Evolutionary conservation across 768 basidiomycete species (phyloP).

Genomic region (Rhizopogon vulgaris): DNA sequence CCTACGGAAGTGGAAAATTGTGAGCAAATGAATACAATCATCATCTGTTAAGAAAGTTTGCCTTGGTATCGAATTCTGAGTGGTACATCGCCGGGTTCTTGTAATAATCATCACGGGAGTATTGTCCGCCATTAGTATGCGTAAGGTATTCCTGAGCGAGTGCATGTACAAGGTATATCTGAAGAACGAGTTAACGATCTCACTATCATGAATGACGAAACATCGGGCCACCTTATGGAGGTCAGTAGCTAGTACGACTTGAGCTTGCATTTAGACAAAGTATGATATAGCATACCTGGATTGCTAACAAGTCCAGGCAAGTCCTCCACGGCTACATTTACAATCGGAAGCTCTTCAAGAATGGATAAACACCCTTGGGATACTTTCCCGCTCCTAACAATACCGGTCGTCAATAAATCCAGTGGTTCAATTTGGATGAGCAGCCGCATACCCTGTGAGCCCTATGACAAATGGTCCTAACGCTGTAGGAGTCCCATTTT

Average conservation of each 20-base stretch:
- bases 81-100: slow-evolving; percentile 56
- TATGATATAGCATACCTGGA: slow-evolving; percentile 33
- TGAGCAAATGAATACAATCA: not conserved
- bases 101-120: slow-evolving; percentile 69
- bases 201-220: not conserved
- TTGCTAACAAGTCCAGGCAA: slow-evolving; percentile 50
- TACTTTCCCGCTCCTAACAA: slow-evolving; percentile 70
- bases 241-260: slow-evolving; percentile 38
- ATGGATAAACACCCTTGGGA: slow-evolving; percentile 72
- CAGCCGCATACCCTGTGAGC: slow-evolving; percentile 62
- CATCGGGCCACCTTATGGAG: slow-evolving; percentile 44
- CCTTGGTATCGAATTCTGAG: slow-evolving; percentile 66
- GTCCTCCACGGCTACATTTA: slow-evolving; percentile 48
- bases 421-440: not conserved
- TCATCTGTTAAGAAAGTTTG: slow-evolving; percentile 18
- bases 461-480: slow-evolving; percentile 79
- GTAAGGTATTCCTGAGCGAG: slow-evolving; percentile 65
- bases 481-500: slow-evolving; percentile 51
- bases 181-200: not conserved
- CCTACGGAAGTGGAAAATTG: slow-evolving; percentile 30
- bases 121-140: slow-evolving; percentile 47
- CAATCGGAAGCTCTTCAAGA: slow-evolving; percentile 62
- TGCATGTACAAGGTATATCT: slow-evolving; percentile 78
- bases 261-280: not conserved
- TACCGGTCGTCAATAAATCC: slow-evolving; percentile 1